A percentile compares a stretch with the other conserved stretches of the same genome.
Conservation (phyloP, 345 rosid genomes). For the Mangifera indica region DNA sequence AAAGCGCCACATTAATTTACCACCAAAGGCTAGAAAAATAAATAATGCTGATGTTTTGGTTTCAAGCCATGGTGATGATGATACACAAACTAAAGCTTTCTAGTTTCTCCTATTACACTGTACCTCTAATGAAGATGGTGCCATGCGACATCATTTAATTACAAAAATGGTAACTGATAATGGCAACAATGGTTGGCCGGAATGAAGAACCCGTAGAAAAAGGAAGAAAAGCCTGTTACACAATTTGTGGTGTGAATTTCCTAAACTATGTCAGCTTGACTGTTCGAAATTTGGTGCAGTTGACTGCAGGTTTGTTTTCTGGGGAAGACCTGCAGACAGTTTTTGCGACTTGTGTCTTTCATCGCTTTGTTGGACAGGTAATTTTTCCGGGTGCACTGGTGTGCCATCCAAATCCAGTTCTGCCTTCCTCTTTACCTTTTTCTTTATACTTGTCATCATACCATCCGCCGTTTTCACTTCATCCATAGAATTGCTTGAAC, state of each 20-base stretch:
- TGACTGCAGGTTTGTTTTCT: slow-evolving; percentile 33
- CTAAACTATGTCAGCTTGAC: slow-evolving; percentile 40
- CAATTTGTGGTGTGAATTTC: slow-evolving; percentile 23
- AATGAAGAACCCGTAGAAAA: slow-evolving; percentile 7
- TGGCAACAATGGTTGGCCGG: slow-evolving; percentile 26
- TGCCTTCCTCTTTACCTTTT: slow-evolving; percentile 57
- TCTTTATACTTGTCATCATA: slow-evolving; percentile 31
- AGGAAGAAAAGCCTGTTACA: slow-evolving; percentile 7
- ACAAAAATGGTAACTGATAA: too few relatives aligned
- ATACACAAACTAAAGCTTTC: slow-evolving; percentile 1
- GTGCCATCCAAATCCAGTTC: slow-evolving; percentile 49
- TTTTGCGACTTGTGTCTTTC: slow-evolving; percentile 40
- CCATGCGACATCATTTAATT: slow-evolving; percentile 26
- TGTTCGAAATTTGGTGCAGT: slow-evolving; percentile 35
- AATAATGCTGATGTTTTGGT: not conserved
- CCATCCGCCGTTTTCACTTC: slow-evolving; percentile 47
- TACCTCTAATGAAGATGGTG: slow-evolving; percentile 10
- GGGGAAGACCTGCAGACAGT: slow-evolving; percentile 26
- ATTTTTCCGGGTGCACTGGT: slow-evolving; percentile 33
- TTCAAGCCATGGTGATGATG: not conserved
- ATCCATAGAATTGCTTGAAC: slow-evolving; percentile 38
- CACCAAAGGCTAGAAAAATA: not conserved
- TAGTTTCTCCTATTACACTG: slow-evolving; percentile 4
- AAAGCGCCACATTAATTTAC: not conserved
- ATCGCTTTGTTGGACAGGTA: slow-evolving; percentile 25